Evolutionary conservation across 2,329 filamentous ascomycete species (phyloP), one percentile per base, ranked within the genome.

Genomic region (Aspergillus vadensis): DNA sequence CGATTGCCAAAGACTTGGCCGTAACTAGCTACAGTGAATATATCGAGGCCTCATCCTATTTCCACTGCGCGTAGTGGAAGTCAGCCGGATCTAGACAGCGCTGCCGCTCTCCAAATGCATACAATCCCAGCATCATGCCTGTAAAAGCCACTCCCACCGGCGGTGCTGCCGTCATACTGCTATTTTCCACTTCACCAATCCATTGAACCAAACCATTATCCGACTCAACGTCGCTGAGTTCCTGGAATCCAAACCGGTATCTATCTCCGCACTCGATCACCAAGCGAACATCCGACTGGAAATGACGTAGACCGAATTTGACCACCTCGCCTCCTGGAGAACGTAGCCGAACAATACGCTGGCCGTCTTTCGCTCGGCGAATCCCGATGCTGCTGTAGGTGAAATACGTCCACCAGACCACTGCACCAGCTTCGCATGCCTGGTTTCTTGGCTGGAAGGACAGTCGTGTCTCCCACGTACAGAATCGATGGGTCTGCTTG

Each of bases 361-460:
- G 17, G 15, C 62, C 30, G 38, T 61, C 50, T 25, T 54, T 50
- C 60, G 57, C 56, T 8, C 69, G 32, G 15, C 70, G 64, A 14
- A 82, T 71, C 0, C 80, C 81, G 2, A 83, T 73, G 36, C 74
- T 79, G 50, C 72, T 75, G 55, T 79, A 77, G 0, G 79, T 80
- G 62, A 77, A 77, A 44, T 83, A 80, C 49, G 80, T 85, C 81
- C 82, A 85, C 79, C 82, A 86, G 0, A 86, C 67, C 0, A 82
- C 81, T 0, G 81, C 73, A 0, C 85, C 84, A 0, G 84, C 83
- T 71, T 86, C 84, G 2, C 80, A 79, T 1, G 77, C 73, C 4
- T 68, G 47, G 3, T 74, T 74, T 0, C 69, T 72, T 0, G 83
- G 82, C 0, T 71, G 65, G 61, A 86, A 87, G 0, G 77, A 73